Evolutionary conservation across 2,329 filamentous ascomycete genomes (phyloP).

Genomic region (Trichoderma aggressivum): DNA sequence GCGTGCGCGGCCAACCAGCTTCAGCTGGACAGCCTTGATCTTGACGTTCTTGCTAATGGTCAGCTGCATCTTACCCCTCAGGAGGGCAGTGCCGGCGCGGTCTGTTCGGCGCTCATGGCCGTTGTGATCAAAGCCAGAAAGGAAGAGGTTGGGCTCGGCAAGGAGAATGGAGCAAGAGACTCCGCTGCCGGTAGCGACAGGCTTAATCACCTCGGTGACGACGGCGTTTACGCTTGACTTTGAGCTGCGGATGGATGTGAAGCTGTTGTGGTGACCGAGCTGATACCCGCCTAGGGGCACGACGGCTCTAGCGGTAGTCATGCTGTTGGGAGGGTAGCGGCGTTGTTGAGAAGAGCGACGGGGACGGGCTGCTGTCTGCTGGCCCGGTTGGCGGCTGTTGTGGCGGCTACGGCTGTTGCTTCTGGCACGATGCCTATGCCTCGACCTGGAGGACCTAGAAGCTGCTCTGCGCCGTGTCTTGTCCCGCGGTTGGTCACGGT

Average conservation of each 20-base stretch:
- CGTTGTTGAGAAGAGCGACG: not conserved
- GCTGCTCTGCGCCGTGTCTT: not conserved
- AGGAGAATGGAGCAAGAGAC: conserved; percentile 70
- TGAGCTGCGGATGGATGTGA: conserved; percentile 46
- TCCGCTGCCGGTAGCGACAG: conserved; percentile 74
- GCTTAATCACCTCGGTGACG: conserved; percentile 62
- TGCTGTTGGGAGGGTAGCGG: conserved; percentile 19
- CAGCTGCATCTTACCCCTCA: conserved; percentile 79
- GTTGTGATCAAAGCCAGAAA: conserved; percentile 74
- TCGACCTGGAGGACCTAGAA: conserved; percentile 10
- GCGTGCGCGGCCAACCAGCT: conserved; percentile 77
- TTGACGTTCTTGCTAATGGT: conserved; percentile 86
- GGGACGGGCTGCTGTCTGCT: not conserved
- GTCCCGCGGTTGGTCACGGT: not conserved
- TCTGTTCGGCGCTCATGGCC: conserved; percentile 52
- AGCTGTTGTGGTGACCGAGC: conserved; percentile 43
- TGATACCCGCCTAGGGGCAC: conserved; percentile 26
- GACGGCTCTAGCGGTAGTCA: conserved; percentile 26
- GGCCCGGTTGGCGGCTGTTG: conserved; percentile 1
- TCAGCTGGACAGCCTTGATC: conserved; percentile 85
- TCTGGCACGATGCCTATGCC: not conserved
- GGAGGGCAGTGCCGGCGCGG: conserved; percentile 71
- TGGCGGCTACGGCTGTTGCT: conserved; percentile 10
- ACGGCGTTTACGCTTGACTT: conserved; percentile 51
- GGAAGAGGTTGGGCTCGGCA: conserved; percentile 75